Percentiles rank a stretch among this genome's conserved stretches.
phyloP scores from a whole-genome alignment of 1,139 yeast genomes.

The Hanseniaspora sp. region DNA sequence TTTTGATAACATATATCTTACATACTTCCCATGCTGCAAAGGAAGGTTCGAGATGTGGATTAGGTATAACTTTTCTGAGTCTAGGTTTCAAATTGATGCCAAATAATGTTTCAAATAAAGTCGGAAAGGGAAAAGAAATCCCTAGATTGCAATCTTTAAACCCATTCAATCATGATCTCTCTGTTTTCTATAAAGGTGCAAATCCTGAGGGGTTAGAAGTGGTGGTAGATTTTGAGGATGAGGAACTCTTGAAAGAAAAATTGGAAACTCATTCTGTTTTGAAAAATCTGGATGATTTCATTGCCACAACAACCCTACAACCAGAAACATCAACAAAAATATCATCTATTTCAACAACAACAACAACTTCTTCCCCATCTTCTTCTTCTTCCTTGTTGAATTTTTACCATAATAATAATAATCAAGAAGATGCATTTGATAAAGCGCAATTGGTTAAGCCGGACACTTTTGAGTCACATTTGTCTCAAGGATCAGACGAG shows the following conservation, averaged over 20 bases:
- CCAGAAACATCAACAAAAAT: no score
- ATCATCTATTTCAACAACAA: not conserved
- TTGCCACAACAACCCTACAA: not conserved
- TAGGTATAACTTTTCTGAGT: constrained; percentile 73
- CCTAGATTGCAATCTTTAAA: constrained; percentile 38
- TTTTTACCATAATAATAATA: not conserved
- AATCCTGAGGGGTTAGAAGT: not conserved
- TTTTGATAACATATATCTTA: constrained; percentile 73
- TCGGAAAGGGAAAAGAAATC: constrained; percentile 29
- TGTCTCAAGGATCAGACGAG: constrained; percentile 33
- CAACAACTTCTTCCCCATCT: not conserved
- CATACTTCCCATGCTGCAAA: constrained; percentile 97
- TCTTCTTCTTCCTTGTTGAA: not conserved
- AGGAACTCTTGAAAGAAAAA: not conserved
- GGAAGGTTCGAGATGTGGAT: constrained; percentile 87
- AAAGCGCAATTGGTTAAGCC: constrained; percentile 22
- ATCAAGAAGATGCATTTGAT: not conserved
- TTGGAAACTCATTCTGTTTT: not conserved
- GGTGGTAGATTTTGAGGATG: not conserved
- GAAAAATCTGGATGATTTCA: not conserved
- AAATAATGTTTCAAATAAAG: constrained; percentile 30
- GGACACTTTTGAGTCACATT: constrained; percentile 40
- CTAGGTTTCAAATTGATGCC: constrained; percentile 70
- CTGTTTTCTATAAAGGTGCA: constrained; percentile 19
- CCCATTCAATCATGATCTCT: constrained; percentile 41